Conservation (phyloP, 805 yeast genomes). For the Pichia cephalocereana region DNA sequence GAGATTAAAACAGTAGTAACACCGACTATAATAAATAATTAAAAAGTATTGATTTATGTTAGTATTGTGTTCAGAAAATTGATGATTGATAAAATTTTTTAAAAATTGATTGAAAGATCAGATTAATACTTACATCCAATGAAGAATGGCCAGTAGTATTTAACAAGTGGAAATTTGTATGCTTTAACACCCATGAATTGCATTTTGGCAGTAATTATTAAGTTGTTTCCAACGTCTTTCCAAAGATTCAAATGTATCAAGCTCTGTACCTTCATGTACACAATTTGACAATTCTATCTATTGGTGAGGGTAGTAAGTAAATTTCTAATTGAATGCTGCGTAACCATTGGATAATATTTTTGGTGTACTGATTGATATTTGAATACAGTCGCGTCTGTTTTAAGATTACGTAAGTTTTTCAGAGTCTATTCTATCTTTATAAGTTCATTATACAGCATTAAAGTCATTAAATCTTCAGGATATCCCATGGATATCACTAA, state of each 20-base stretch:
- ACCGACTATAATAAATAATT: constrained; percentile 25
- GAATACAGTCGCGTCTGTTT: too few species aligned
- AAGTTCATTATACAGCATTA: too few species aligned
- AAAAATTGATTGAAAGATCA: neutral
- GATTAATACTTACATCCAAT: constrained; percentile 56
- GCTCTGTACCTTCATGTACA: too few species aligned
- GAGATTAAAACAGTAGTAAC: constrained; percentile 62
- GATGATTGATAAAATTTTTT: constrained; percentile 1
- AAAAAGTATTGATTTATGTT: neutral
- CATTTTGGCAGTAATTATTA: constrained; percentile 14
- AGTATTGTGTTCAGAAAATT: neutral
- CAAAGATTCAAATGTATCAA: too few species aligned
- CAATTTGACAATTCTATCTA: too few species aligned
- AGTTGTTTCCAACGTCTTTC: neutral
- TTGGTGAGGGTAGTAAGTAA: too few species aligned
- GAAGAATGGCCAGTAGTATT: constrained; percentile 84
- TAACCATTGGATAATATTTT: too few species aligned
- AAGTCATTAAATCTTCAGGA: too few species aligned
- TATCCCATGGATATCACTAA: neutral
- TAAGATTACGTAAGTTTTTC: too few species aligned
- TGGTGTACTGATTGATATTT: too few species aligned
- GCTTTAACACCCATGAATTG: constrained; percentile 28
- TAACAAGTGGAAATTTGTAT: constrained; percentile 34
- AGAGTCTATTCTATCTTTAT: too few species aligned
- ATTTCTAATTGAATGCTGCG: too few species aligned